Percentiles rank a stretch among this genome's conserved stretches.
Evolutionary conservation across 257 asterid genomes (phyloP).

Genomic region (Solanum commersonii): DNA sequence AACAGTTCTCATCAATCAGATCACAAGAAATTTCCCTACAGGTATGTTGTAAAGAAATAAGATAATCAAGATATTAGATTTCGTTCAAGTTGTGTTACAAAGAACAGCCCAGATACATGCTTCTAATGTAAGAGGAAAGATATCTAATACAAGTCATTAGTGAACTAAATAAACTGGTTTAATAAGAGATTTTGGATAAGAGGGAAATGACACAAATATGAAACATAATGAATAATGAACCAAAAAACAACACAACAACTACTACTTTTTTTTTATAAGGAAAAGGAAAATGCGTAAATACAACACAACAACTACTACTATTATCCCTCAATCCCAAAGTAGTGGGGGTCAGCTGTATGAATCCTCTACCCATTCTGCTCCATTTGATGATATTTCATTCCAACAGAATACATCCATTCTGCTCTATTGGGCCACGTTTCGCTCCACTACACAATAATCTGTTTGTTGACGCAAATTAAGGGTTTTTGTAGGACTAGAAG

Average conservation of each 20-base stretch:
- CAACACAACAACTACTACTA: neutral
- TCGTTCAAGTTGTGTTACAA: neutral
- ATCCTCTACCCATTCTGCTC: neutral
- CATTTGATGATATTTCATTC: neutral
- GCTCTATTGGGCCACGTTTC: neutral
- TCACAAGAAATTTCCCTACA: neutral
- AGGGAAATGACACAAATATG: neutral
- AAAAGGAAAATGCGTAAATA: neutral
- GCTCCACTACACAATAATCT: neutral
- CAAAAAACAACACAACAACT: neutral
- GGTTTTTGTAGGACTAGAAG: neutral
- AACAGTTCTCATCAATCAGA: neutral
- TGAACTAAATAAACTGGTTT: neutral
- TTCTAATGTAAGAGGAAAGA: neutral
- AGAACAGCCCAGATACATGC: neutral
- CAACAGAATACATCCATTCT: neutral
- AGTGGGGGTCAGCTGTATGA: neutral
- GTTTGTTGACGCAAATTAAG: neutral
- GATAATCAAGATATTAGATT: neutral
- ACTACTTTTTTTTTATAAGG: neutral
- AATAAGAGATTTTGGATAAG: neutral
- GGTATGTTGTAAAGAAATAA: neutral
- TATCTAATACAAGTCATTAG: neutral
- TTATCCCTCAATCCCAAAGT: neutral
- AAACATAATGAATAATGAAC: neutral